Percentiles rank a stretch among this genome's conserved stretches.
These are phyloP conservation scores for Neonectria sp. DNA, from an alignment of 2,329 filamentous ascomycete species.

Conservation along the genomic window DNA sequence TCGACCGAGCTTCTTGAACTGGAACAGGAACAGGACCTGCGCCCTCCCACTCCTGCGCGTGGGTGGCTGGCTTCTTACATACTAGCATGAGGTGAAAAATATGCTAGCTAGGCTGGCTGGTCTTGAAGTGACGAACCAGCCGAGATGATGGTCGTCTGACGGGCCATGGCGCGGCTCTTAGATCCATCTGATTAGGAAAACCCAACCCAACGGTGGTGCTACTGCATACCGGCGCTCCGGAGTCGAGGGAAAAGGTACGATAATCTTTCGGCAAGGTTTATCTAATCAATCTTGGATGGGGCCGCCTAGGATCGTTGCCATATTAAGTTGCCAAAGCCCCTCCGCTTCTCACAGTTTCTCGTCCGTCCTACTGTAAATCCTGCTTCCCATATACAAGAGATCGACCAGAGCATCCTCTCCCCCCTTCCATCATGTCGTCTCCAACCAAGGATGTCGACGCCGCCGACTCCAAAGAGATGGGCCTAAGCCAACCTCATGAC, in stretches of 20 bases:
- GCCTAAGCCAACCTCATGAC: not conserved
- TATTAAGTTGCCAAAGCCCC: constrained; percentile 22
- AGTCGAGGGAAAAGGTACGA: not conserved
- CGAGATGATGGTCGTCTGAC: constrained; percentile 23
- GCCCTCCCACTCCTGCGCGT: not conserved
- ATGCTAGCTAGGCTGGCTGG: too few species aligned
- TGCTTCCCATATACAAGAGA: not conserved
- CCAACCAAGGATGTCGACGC: constrained; percentile 10
- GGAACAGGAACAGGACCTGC: not conserved
- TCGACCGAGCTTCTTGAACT: constrained; percentile 7
- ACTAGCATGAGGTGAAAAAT: too few species aligned
- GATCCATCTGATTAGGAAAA: constrained; percentile 28
- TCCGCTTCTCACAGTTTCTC: not conserved
- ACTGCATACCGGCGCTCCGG: too few species aligned
- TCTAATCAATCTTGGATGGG: constrained; percentile 32
- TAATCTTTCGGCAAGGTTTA: constrained; percentile 6
- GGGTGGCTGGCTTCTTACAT: too few species aligned
- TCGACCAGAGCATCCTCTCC: not conserved
- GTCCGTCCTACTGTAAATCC: not conserved
- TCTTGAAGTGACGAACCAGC: not conserved
- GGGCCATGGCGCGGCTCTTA: not conserved
- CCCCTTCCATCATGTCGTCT: constrained; percentile 15
- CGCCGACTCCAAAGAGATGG: constrained; percentile 11
- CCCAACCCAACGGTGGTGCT: not conserved
- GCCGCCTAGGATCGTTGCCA: constrained; percentile 1